phyloP scores from a whole-genome alignment of 2,329 filamentous ascomycete species.

The Alternaria longipes region DNA sequence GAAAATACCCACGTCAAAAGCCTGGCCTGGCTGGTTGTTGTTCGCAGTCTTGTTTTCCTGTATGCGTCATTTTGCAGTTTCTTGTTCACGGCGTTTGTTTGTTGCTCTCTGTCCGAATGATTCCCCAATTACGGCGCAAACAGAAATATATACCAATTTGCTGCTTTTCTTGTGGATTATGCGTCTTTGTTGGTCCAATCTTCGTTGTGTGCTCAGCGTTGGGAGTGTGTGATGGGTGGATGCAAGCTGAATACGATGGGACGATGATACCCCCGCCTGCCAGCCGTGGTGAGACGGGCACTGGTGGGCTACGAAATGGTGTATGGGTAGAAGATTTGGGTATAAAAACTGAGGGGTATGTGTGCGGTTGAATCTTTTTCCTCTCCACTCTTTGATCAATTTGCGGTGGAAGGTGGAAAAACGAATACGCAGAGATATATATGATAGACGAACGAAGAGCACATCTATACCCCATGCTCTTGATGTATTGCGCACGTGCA shows the following conservation, averaged over 20 bases:
- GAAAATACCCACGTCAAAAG: conserved; percentile 44
- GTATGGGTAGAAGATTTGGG: conserved; percentile 6
- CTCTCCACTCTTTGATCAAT: not conserved
- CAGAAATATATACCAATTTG: conserved; percentile 57
- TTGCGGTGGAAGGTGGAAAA: not conserved
- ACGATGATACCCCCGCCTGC: conserved; percentile 30
- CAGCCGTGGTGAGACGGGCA: conserved; percentile 36
- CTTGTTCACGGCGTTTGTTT: conserved; percentile 27
- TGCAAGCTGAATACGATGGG: conserved; percentile 11
- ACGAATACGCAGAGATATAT: not conserved
- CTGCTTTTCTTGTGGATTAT: conserved; percentile 35
- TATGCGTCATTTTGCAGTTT: conserved; percentile 27
- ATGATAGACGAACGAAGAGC: not conserved
- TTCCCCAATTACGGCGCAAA: conserved; percentile 51
- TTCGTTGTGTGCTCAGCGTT: not conserved
- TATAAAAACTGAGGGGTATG: conserved; percentile 3
- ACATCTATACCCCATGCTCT: not conserved
- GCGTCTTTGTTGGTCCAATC: conserved; percentile 6
- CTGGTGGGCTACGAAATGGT: conserved; percentile 24
- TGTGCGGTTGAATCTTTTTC: not conserved
- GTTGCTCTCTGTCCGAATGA: conserved; percentile 43
- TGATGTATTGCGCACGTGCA: not conserved
- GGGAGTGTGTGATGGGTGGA: not conserved
- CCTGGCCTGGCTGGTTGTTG: conserved; percentile 43
- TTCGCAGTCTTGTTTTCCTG: conserved; percentile 24